Base-by-base conservation (phyloP, 2,329 filamentous ascomycete genomes). In the Fusarium multiceps region DNA sequence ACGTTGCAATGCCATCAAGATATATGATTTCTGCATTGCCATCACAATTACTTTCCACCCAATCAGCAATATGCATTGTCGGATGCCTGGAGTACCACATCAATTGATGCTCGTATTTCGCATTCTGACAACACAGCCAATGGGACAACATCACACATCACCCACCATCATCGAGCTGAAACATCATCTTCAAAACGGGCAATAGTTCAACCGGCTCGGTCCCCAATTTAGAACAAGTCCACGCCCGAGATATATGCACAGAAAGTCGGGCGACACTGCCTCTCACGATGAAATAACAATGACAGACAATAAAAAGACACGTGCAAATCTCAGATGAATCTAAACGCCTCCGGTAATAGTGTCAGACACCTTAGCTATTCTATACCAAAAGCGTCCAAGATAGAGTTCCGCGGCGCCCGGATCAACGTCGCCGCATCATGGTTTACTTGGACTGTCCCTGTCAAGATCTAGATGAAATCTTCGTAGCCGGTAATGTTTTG, bases 81-180 rank as follows among this genome's bases (percentile, higher is more conserved):
- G 13, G 53, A 25, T 70, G 67, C 66, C 57, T 69, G 16, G n/a
- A n/a, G 23, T 50, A 18, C 9, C 16, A 41, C 67, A 42, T 37
- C 25, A 30, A 10, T 21, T 13, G 32, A 20, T 23, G 18, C 50
- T 68, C 67, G 67, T 69, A 69, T 69, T 59, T 69, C 67, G 67
- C 41, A 23, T 69, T 64, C 7, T 1, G n/a, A 46, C 13, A 7
- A 25, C 3, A 9, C 11, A 51, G 20, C 67, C 67, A 69, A 69
- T 69, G 4, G 50, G 41, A 40, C 16, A 13, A 7, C 32, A n/a
- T 9, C 13, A 10, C 4, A 10, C 3, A 16, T 34, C 55, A 69
- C 56, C 67, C 67, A 59, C 67, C 13, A 21, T 68, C 41, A 40
- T 16, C 18, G 21, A 55, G 46, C 41, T 59, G 23, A 37, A 47